Conservation (phyloP, 352 stramenopile genomes). For the Proteromonas lacertae region DNA sequence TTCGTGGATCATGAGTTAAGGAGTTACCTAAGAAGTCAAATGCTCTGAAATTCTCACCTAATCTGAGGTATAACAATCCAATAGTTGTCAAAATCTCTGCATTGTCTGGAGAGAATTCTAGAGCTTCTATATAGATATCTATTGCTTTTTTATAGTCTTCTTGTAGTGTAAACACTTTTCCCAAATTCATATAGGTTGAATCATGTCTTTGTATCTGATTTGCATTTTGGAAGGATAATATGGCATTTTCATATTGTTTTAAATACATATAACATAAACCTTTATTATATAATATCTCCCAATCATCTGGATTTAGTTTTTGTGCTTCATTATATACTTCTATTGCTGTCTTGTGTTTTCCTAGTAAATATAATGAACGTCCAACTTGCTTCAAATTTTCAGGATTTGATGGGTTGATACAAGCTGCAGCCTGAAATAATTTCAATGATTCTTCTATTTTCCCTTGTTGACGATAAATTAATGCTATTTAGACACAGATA, state of each 20-base stretch:
- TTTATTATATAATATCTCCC: slow-evolving; percentile 53
- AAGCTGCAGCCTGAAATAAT: slow-evolving; percentile 52
- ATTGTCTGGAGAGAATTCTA: slow-evolving; percentile 64
- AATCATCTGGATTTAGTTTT: slow-evolving; percentile 32
- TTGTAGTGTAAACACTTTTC: slow-evolving; percentile 47
- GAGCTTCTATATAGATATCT: slow-evolving; percentile 41
- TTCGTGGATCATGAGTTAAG: slow-evolving; percentile 45
- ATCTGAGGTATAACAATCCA: slow-evolving; percentile 41
- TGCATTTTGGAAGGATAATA: slow-evolving; percentile 41
- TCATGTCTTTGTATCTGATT: slow-evolving; percentile 59
- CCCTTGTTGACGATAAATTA: slow-evolving; percentile 43
- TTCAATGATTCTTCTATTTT: slow-evolving; percentile 46
- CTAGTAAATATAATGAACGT: slow-evolving; percentile 20
- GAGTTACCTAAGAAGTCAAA: slow-evolving; percentile 69
- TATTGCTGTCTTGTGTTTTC: slow-evolving; percentile 46
- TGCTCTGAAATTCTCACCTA: slow-evolving; percentile 45
- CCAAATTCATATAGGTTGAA: slow-evolving; percentile 48
- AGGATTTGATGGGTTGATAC: slow-evolving; percentile 50
- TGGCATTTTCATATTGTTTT: slow-evolving; percentile 42
- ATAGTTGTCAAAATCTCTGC: slow-evolving; percentile 51
- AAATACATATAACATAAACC: slow-evolving; percentile 53
- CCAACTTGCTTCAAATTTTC: slow-evolving; percentile 50
- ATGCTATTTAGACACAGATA: slow-evolving; percentile 7
- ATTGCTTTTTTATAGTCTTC: slow-evolving; percentile 40
- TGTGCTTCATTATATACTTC: slow-evolving; percentile 54